phyloP scores from a whole-genome alignment of 2,329 filamentous ascomycete genomes.

The Trichoderma sp. region DNA sequence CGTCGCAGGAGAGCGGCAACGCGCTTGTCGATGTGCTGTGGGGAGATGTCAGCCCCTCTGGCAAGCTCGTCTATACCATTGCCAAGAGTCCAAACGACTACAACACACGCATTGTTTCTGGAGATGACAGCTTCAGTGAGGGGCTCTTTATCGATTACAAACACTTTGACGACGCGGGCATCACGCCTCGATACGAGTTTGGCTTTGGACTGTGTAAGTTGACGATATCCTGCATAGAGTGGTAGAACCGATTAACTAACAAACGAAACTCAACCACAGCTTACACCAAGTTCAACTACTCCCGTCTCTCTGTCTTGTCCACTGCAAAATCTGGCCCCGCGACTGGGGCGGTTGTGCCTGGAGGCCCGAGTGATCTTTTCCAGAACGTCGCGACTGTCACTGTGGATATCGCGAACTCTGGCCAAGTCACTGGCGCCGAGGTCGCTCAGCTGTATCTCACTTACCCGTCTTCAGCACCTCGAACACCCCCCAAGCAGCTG shows the following conservation, averaged over 20 bases:
- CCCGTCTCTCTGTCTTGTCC: conserved; percentile 37
- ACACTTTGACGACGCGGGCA: conserved; percentile 65
- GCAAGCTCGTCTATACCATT: conserved; percentile 64
- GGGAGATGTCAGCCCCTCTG: conserved; percentile 65
- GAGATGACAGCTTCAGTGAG: conserved; percentile 61
- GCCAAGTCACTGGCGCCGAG: conserved; percentile 46
- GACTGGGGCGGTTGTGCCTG: conserved; percentile 38
- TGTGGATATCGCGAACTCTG: conserved; percentile 63
- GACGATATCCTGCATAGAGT: conserved; percentile 31
- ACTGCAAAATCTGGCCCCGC: conserved; percentile 40
- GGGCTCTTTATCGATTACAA: conserved; percentile 75
- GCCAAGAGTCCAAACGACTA: conserved; percentile 47
- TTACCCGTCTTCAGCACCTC: conserved; percentile 39
- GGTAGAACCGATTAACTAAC: neutral
- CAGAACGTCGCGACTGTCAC: conserved; percentile 49
- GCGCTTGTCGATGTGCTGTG: conserved; percentile 71
- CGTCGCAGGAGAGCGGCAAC: conserved; percentile 74
- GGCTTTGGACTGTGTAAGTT: conserved; percentile 64
- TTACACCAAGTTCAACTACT: conserved; percentile 63
- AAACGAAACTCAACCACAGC: conserved; percentile 40
- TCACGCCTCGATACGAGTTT: conserved; percentile 66
- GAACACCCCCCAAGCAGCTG: conserved; percentile 52
- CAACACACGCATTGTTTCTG: conserved; percentile 33
- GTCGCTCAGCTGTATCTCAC: conserved; percentile 53
- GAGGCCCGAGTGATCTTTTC: conserved; percentile 46